A percentile compares a stretch with the other conserved stretches of the same genome.
phyloP scores from a whole-genome alignment of 352 stramenopile species.

The Phytophthora pinifolia region DNA sequence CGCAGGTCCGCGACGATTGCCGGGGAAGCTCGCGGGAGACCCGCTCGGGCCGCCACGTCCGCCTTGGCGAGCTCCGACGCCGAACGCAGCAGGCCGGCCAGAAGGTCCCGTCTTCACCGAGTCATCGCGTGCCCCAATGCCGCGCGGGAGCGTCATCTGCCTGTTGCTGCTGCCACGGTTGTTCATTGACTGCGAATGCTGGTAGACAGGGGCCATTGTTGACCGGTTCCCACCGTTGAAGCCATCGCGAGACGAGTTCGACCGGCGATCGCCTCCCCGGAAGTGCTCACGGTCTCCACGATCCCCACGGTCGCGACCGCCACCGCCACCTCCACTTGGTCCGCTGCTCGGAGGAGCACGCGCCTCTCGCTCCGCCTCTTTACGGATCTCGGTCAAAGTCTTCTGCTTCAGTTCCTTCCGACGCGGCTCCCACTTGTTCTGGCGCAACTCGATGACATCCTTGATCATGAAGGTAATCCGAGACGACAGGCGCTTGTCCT shows the following conservation, averaged over 20 bases:
- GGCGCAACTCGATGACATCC: conserved; percentile 93
- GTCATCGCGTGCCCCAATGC: conserved; percentile 52
- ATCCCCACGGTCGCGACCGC: conserved; percentile 6
- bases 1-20: conserved; percentile 17
- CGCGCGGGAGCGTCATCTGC: conserved; percentile 48
- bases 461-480: conserved; percentile 96
- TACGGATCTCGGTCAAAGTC: conserved; percentile 94
- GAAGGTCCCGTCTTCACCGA: conserved; percentile 64
- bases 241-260: conserved; percentile 66
- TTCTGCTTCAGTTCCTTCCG: conserved; percentile 96
- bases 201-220: conserved; percentile 61
- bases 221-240: conserved; percentile 37
- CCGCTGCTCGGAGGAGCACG: conserved; percentile 58
- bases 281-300: conserved; percentile 25
- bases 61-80: conserved; percentile 22
- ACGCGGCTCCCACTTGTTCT: conserved; percentile 91
- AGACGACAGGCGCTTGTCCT: conserved; percentile 85
- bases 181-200: conserved; percentile 53
- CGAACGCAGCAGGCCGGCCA: conserved; percentile 54
- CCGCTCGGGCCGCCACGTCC: conserved; percentile 26
- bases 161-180: conserved; percentile 38
- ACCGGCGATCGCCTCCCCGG: conserved; percentile 40
- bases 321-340: conserved; percentile 25
- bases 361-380: conserved; percentile 90
- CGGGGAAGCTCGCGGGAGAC: conserved; percentile 35